A percentile compares a stretch with the other conserved stretches of the same genome.
Conservation (phyloP, 192 early-diverging fungal genomes). For the Linnemannia zychae region DNA sequence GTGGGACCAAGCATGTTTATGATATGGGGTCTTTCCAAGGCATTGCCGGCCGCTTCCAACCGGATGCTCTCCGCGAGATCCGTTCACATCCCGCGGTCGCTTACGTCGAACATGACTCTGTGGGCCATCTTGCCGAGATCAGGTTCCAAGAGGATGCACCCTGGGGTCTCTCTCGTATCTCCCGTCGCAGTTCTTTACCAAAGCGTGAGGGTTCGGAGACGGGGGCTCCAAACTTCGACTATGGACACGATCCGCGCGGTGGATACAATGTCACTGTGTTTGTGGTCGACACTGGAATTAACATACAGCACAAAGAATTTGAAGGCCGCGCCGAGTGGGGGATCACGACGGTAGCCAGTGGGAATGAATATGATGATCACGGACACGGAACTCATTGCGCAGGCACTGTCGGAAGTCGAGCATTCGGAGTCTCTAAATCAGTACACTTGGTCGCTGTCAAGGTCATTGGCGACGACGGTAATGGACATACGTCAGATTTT, state of each 20-base stretch:
- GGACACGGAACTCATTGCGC: constrained; percentile 68
- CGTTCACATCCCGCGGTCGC: constrained; percentile 63
- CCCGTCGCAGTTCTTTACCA: constrained; percentile 33
- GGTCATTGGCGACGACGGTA: constrained; percentile 58
- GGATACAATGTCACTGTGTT: constrained; percentile 59
- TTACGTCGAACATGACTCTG: constrained; percentile 75
- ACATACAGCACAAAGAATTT: constrained; percentile 63
- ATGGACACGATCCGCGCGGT: background rate
- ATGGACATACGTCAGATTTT: constrained; percentile 48
- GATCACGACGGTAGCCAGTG: constrained; percentile 47
- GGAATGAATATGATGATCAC: constrained; percentile 56
- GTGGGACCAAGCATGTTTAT: constrained; percentile 36
- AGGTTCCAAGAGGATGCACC: constrained; percentile 72
- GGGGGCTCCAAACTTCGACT: constrained; percentile 35
- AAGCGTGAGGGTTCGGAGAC: constrained; percentile 55
- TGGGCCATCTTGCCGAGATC: constrained; percentile 80
- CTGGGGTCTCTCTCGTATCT: constrained; percentile 88
- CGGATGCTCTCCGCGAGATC: constrained; percentile 37
- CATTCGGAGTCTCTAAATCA: constrained; percentile 82
- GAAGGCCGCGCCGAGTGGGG: constrained; percentile 62
- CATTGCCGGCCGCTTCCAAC: constrained; percentile 30
- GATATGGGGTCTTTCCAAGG: constrained; percentile 22
- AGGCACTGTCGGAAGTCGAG: constrained; percentile 61
- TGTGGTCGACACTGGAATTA: constrained; percentile 68
- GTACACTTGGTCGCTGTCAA: constrained; percentile 78